Conservation (phyloP, 352 stramenopile species). For the Phytopythium delawarense region DNA sequence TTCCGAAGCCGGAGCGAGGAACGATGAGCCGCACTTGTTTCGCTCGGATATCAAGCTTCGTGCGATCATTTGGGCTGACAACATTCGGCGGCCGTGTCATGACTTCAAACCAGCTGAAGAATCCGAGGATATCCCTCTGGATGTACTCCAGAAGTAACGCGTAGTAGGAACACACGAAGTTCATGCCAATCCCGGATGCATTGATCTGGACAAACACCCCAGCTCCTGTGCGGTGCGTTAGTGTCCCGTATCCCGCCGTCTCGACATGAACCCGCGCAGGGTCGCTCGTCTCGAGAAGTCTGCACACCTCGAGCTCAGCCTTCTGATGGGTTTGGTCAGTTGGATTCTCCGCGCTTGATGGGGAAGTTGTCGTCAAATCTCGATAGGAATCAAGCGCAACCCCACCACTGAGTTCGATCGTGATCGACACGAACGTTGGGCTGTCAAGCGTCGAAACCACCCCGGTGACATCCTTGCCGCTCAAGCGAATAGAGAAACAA, state of each 20-base stretch:
- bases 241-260: constrained; percentile 33
- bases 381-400: constrained; percentile 41
- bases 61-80: constrained; percentile 28
- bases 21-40: constrained; percentile 33
- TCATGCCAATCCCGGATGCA: constrained; percentile 40
- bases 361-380: constrained; percentile 8
- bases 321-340: background rate
- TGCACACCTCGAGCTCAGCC: constrained; percentile 30
- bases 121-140: constrained; percentile 53
- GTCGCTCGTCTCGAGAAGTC: constrained; percentile 29
- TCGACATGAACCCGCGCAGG: constrained; percentile 37
- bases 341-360: background rate
- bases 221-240: constrained; percentile 41
- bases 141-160: constrained; percentile 43
- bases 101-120: constrained; percentile 60
- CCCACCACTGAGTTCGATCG: constrained; percentile 32
- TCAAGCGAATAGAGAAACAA: constrained; percentile 39
- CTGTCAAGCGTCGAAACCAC: constrained; percentile 38
- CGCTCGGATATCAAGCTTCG: constrained; percentile 53
- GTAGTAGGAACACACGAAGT: constrained; percentile 55
- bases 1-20: constrained; percentile 44
- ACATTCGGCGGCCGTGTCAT: constrained; percentile 35
- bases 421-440: constrained; percentile 20
- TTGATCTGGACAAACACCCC: constrained; percentile 40
- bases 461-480: constrained; percentile 29